These are phyloP conservation scores for Emmonsia crescens DNA, from an alignment of 2,329 filamentous ascomycete species.

Conservation along the genomic window DNA sequence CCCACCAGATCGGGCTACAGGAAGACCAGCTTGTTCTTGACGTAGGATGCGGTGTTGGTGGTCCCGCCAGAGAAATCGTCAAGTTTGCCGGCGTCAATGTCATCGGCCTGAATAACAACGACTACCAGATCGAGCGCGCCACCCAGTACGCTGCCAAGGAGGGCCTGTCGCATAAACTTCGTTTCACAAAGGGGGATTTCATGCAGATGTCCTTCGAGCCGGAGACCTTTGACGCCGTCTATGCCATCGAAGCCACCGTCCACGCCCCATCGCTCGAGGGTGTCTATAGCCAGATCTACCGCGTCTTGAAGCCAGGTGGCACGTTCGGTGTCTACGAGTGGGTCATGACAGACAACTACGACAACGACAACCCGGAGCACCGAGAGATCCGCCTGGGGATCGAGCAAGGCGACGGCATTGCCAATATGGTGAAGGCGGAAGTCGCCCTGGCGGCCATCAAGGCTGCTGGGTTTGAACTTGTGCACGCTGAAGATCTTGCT, in stretches of 20 bases:
- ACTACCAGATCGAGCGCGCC: constrained; percentile 97
- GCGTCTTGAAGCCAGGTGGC: constrained; percentile 90
- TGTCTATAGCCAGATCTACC: constrained; percentile 90
- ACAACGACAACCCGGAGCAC: constrained; percentile 78
- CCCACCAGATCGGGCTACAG: constrained; percentile 74
- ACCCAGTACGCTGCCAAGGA: constrained; percentile 73
- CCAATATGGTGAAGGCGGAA: constrained; percentile 85
- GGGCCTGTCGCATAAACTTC: constrained; percentile 65
- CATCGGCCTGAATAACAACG: constrained; percentile 94
- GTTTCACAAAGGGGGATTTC: constrained; percentile 91
- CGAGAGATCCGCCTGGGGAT: constrained; percentile 87
- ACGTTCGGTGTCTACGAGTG: constrained; percentile 97
- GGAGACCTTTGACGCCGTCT: constrained; percentile 86
- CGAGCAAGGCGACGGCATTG: constrained; percentile 91
- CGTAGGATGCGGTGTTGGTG: constrained; percentile 93
- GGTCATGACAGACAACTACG: constrained; percentile 95
- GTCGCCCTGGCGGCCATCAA: constrained; percentile 77
- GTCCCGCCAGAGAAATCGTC: constrained; percentile 88
- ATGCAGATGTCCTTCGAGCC: constrained; percentile 98
- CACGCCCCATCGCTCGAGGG: constrained; percentile 85
- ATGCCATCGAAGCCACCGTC: constrained; percentile 93
- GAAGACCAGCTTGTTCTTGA: constrained; percentile 85
- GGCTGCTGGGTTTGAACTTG: constrained; percentile 72
- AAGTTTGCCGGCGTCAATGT: constrained; percentile 88
- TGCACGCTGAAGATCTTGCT: constrained; percentile 79